Conservation (phyloP, 2,329 filamentous ascomycete species). For the Cytospora piceicola region DNA sequence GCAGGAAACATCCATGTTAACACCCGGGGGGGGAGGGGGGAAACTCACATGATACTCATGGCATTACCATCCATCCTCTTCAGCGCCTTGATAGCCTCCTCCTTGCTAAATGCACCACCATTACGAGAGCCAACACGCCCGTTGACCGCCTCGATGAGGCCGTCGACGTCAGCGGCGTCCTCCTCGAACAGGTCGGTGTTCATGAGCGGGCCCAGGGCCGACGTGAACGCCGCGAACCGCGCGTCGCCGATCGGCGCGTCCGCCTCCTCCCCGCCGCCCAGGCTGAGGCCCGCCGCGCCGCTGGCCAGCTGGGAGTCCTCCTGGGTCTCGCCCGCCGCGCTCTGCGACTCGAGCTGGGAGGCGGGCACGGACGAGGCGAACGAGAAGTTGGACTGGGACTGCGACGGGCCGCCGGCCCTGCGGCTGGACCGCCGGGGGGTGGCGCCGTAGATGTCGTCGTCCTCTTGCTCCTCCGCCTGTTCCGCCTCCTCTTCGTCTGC, state of each 20-base stretch:
- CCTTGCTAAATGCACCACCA: slow-evolving; percentile 66
- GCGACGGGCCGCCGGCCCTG: slow-evolving; percentile 41
- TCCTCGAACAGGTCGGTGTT: slow-evolving; percentile 83
- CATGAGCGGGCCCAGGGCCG: slow-evolving; percentile 80
- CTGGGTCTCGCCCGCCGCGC: slow-evolving; percentile 42
- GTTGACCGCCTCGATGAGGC: slow-evolving; percentile 81
- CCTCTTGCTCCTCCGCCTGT: slow-evolving; percentile 52
- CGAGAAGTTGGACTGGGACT: slow-evolving; percentile 63
- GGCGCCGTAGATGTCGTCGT: slow-evolving; percentile 52
- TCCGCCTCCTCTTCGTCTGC: slow-evolving; percentile 47
- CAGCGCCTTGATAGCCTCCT: slow-evolving; percentile 78
- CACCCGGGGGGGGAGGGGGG: not conserved
- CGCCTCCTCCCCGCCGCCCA: slow-evolving; percentile 30
- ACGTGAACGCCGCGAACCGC: slow-evolving; percentile 76
- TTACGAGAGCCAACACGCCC: slow-evolving; percentile 58
- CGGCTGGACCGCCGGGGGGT: slow-evolving; percentile 50
- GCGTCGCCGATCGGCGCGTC: slow-evolving; percentile 58
- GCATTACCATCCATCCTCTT: slow-evolving; percentile 76
- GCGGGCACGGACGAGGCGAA: slow-evolving; percentile 80
- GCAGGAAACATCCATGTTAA: not conserved
- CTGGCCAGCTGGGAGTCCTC: slow-evolving; percentile 52
- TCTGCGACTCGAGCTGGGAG: slow-evolving; percentile 65
- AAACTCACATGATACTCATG: slow-evolving; percentile 85
- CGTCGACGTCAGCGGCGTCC: slow-evolving; percentile 76
- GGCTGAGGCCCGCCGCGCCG: slow-evolving; percentile 47